Conservation (phyloP, 2,329 filamentous ascomycete species). For the Clonostachys rosea region DNA sequence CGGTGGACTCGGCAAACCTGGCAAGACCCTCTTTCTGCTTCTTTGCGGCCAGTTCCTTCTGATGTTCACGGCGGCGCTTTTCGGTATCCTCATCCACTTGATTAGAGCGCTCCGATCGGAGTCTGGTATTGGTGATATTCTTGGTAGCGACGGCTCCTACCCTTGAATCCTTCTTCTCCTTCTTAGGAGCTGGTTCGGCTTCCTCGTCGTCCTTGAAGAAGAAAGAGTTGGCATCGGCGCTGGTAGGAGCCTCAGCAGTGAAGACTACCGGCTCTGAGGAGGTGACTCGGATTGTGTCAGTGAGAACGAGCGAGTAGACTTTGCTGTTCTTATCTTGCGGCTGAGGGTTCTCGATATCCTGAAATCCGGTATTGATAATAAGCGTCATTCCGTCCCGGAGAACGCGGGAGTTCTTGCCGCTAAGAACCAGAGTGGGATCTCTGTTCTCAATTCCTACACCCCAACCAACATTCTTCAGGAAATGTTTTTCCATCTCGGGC, state of each 20-base stretch:
- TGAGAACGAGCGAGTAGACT: conserved; percentile 83
- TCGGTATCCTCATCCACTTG: conserved; percentile 89
- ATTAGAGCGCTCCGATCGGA: conserved; percentile 85
- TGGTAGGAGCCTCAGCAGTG: conserved; percentile 86
- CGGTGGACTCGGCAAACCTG: conserved; percentile 80
- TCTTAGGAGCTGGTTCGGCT: conserved; percentile 79
- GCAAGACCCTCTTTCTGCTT: conserved; percentile 87
- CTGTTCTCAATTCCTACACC: conserved; percentile 91
- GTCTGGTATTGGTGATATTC: conserved; percentile 90
- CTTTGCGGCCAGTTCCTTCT: conserved; percentile 80
- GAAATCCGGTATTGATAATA: conserved; percentile 83
- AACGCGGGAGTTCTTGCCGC: conserved; percentile 75
- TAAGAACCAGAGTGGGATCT: conserved; percentile 78
- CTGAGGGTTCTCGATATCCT: conserved; percentile 80
- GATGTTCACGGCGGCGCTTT: conserved; percentile 80
- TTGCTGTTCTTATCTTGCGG: conserved; percentile 88
- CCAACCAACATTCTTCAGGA: conserved; percentile 86
- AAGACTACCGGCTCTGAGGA: conserved; percentile 78
- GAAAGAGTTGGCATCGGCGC: conserved; percentile 92
- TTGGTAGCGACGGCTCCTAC: conserved; percentile 87
- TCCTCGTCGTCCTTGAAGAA: conserved; percentile 98
- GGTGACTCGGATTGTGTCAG: conserved; percentile 88
- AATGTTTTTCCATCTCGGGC: conserved; percentile 91
- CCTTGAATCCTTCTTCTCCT: conserved; percentile 78
- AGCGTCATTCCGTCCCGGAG: conserved; percentile 98